Percentiles rank a stretch among this genome's conserved stretches.
Conservation (phyloP, 192 early-diverging fungal genomes). For the Backusella tarrabulga region DNA sequence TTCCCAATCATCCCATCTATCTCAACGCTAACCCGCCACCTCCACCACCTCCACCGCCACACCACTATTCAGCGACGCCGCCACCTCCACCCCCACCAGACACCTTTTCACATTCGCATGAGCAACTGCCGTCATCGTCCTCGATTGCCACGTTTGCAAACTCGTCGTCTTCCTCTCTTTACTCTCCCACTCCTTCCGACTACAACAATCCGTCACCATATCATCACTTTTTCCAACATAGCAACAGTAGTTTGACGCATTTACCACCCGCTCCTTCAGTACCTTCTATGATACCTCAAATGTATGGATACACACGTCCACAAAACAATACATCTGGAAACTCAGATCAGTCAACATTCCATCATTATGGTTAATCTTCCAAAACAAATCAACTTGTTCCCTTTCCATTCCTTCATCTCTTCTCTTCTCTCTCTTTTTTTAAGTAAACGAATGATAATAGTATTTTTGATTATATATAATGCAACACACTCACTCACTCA, state of each 20-base stretch:
- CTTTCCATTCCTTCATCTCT: neutral
- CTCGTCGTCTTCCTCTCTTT: neutral
- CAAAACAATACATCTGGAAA: neutral
- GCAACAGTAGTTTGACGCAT: neutral
- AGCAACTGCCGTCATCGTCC: neutral
- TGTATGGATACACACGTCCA: slow-evolving; percentile 11
- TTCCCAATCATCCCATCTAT: slow-evolving; percentile 15
- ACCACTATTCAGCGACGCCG: neutral
- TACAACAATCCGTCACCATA: neutral
- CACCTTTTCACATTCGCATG: neutral
- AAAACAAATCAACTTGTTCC: neutral
- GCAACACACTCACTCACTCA: neutral
- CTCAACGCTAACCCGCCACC: neutral
- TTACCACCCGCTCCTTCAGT: slow-evolving; percentile 16
- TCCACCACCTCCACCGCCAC: neutral
- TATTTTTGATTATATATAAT: neutral
- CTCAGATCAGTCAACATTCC: neutral
- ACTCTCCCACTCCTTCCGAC: neutral
- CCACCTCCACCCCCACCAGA: neutral
- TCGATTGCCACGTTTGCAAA: neutral
- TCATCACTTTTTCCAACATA: neutral
- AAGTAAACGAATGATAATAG: neutral
- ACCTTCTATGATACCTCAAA: slow-evolving; percentile 19
- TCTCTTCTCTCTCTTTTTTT: too few species aligned
- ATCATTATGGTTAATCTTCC: neutral